Conservation (phyloP, 2,329 filamentous ascomycete species). For the Cadophora sp. region DNA sequence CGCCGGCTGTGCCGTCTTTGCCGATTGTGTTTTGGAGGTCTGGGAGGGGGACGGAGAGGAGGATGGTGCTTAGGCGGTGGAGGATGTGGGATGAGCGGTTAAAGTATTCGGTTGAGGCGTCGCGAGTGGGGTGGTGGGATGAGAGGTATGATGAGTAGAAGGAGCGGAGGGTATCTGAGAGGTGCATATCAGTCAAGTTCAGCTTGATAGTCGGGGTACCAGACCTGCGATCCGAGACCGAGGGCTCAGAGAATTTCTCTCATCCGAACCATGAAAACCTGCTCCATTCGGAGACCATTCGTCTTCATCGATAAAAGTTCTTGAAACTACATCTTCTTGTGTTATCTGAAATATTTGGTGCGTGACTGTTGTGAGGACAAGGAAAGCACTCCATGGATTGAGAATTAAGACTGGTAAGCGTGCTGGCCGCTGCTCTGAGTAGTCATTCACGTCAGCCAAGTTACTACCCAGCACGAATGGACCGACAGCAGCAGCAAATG, state of each 20-base stretch:
- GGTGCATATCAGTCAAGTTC: background rate
- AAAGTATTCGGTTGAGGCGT: slow-evolving; percentile 30
- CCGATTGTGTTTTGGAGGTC: slow-evolving; percentile 36
- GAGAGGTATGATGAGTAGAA: slow-evolving; percentile 28
- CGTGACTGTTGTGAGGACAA: slow-evolving; percentile 35
- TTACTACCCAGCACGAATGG: slow-evolving; percentile 33
- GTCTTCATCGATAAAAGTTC: slow-evolving; percentile 32
- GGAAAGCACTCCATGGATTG: slow-evolving; percentile 38
- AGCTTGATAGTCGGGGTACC: background rate
- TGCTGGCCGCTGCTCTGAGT: background rate
- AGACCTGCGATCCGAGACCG: background rate
- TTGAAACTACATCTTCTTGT: slow-evolving; percentile 32
- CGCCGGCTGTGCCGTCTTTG: slow-evolving; percentile 30
- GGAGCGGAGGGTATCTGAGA: slow-evolving; percentile 24
- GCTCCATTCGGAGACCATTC: background rate
- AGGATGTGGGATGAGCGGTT: slow-evolving; percentile 28
- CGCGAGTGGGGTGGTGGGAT: slow-evolving; percentile 4
- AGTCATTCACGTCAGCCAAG: background rate
- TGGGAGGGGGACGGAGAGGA: slow-evolving; percentile 31
- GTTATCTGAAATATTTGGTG: slow-evolving; percentile 33
- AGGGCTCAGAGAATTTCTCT: background rate
- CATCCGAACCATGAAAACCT: background rate
- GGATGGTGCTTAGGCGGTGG: slow-evolving; percentile 31
- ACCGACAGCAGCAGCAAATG: slow-evolving; percentile 35
- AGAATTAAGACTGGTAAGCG: slow-evolving; percentile 32